Percentiles rank a stretch among this genome's conserved stretches.
Evolutionary conservation across 495 filamentous ascomycete species (phyloP).

Genomic region (Pyrenopolyporus hunteri): DNA sequence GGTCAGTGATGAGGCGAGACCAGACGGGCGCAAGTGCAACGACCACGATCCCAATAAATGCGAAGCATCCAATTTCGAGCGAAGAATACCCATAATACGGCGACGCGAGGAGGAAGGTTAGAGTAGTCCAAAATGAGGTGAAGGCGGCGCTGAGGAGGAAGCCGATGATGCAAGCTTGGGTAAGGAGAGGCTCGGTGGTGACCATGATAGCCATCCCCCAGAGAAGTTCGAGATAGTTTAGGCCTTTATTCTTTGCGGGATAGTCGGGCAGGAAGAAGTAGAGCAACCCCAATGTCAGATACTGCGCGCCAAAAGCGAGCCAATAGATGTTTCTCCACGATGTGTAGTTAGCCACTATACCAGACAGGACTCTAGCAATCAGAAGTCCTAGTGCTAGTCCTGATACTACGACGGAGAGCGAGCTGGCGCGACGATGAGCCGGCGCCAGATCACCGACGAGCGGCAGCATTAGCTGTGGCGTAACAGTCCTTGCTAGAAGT

Average conservation of each 20-base stretch:
- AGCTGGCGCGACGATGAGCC: slow-evolving; percentile 65
- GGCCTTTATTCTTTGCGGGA: slow-evolving; percentile 67
- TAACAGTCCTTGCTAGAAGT: slow-evolving; percentile 63
- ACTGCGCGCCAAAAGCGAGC: slow-evolving; percentile 74
- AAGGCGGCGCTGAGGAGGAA: slow-evolving; percentile 43
- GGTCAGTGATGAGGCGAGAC: slow-evolving; percentile 72
- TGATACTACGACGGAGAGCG: slow-evolving; percentile 71
- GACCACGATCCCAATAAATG: slow-evolving; percentile 73
- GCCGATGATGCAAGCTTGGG: slow-evolving; percentile 55
- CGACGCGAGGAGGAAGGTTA: slow-evolving; percentile 74
- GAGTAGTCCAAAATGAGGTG: slow-evolving; percentile 65
- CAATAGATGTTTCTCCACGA: slow-evolving; percentile 78
- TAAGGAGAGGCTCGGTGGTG: slow-evolving; percentile 64
- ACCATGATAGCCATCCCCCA: slow-evolving; percentile 66
- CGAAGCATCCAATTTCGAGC: slow-evolving; percentile 76
- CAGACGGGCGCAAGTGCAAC: slow-evolving; percentile 72
- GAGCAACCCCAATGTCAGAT: slow-evolving; percentile 66
- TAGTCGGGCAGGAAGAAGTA: slow-evolving; percentile 80
- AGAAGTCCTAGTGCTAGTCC: slow-evolving; percentile 74
- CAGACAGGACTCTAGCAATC: slow-evolving; percentile 73
- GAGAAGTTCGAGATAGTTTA: slow-evolving; percentile 70
- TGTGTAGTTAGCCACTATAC: slow-evolving; percentile 71
- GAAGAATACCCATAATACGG: slow-evolving; percentile 71
- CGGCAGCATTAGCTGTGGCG: slow-evolving; percentile 80
- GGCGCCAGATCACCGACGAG: slow-evolving; percentile 78